Evolutionary conservation across 768 basidiomycete species (phyloP).

Genomic region (Suillus fuscotomentosus): DNA sequence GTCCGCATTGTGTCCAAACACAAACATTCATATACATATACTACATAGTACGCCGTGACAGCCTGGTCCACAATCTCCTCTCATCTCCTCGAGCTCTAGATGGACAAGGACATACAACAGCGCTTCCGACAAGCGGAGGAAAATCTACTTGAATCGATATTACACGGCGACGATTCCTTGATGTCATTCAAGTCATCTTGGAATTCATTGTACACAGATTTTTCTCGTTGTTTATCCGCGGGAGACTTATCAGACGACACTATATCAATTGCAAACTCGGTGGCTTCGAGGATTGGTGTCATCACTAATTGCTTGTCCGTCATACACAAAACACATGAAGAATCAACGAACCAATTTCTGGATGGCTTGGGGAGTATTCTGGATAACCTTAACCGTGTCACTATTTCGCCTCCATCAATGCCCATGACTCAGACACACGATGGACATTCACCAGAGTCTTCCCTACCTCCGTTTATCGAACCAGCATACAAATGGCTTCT

Average conservation of each 20-base stretch:
- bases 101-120: too few relatives aligned
- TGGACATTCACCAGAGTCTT: not conserved
- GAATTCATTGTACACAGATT: not conserved
- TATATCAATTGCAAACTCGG: not conserved
- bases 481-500: slow-evolving; percentile 42
- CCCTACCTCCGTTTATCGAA: slow-evolving; percentile 2
- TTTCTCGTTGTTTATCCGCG: not conserved
- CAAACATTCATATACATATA: too few relatives aligned
- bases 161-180: not conserved
- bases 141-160: not conserved
- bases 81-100: too few relatives aligned
- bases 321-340: not conserved
- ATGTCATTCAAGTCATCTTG: too few relatives aligned
- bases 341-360: not conserved
- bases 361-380: not conserved
- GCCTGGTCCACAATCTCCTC: too few relatives aligned
- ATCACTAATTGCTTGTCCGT: not conserved
- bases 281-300: not conserved
- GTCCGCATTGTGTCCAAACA: too few relatives aligned
- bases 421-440: not conserved
- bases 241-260: not conserved
- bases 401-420: not conserved
- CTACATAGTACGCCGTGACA: too few relatives aligned
- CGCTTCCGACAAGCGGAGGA: not conserved
- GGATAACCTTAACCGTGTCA: not conserved